Evolutionary conservation across 495 filamentous ascomycete species (phyloP).

Genomic region (Aspergillus cristatus): DNA sequence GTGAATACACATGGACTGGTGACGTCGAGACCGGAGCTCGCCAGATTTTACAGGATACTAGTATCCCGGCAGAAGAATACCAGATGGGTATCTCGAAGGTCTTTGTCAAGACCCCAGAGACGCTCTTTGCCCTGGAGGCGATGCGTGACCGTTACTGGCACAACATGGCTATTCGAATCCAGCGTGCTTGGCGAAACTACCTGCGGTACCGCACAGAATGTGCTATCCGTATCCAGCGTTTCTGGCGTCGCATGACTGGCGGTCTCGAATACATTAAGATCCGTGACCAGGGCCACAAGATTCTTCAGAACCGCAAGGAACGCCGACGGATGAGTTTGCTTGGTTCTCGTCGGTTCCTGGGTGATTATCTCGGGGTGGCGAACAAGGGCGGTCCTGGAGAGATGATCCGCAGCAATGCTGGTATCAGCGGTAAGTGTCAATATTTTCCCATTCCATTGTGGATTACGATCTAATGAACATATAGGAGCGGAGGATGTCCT

Average conservation of each 20-base stretch:
- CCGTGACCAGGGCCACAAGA: conserved; percentile 79
- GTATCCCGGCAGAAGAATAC: conserved; percentile 89
- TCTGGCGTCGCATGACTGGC: conserved; percentile 86
- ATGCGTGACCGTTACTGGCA: conserved; percentile 99
- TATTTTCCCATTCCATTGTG: too few species aligned
- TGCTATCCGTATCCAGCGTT: conserved; percentile 86
- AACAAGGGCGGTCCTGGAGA: conserved; percentile 74
- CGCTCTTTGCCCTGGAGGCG: conserved; percentile 90
- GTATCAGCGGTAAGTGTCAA: conserved; percentile 40
- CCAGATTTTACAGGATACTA: conserved; percentile 92
- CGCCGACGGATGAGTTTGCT: conserved; percentile 81
- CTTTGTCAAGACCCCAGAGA: conserved; percentile 98
- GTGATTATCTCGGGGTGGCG: conserved; percentile 86
- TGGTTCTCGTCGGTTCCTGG: conserved; percentile 85
- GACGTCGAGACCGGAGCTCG: conserved; percentile 79
- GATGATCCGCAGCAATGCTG: conserved; percentile 63
- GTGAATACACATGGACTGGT: conserved; percentile 93
- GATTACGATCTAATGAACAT: too few species aligned
- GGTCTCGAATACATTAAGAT: conserved; percentile 80
- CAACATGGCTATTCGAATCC: conserved; percentile 97
- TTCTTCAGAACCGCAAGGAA: conserved; percentile 81
- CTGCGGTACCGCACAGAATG: conserved; percentile 85
- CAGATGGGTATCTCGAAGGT: conserved; percentile 96
- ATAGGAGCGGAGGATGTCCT: conserved; percentile 59
- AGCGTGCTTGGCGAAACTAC: conserved; percentile 95